Evolutionary conservation across 768 basidiomycete species (phyloP).

Genomic region (Boletus fagicola): DNA sequence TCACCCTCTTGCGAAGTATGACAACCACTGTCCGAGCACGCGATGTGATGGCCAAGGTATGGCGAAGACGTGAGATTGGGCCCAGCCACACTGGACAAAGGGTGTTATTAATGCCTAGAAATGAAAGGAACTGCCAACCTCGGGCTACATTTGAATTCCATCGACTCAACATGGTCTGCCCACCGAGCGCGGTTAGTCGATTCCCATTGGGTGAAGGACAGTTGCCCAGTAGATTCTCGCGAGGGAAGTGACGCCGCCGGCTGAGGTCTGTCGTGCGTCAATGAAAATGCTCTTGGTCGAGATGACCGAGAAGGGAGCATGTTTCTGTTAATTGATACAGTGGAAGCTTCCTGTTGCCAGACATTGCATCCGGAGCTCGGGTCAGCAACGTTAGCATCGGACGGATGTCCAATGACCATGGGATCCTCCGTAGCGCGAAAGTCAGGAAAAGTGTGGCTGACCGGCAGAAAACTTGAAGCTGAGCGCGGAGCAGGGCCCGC

Average conservation of each 20-base stretch:
- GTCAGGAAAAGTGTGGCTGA: slow-evolving; percentile 17
- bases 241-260: slow-evolving; percentile 18
- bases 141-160: slow-evolving; percentile 9
- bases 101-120: slow-evolving; percentile 4
- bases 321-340: slow-evolving; percentile 2
- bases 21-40: slow-evolving; percentile 20
- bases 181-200: slow-evolving; percentile 23
- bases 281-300: slow-evolving; percentile 31
- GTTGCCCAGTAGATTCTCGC: slow-evolving; percentile 29
- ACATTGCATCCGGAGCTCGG: slow-evolving; percentile 1
- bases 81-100: slow-evolving; percentile 11
- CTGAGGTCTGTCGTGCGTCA: slow-evolving; percentile 28
- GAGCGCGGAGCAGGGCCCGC: slow-evolving; percentile 7
- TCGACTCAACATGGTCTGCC: slow-evolving; percentile 14
- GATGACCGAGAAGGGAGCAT: slow-evolving; percentile 8
- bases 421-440: slow-evolving; percentile 5
- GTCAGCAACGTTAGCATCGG: background rate
- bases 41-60: slow-evolving; percentile 9
- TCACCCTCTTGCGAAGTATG: slow-evolving; percentile 21
- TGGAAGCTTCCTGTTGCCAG: slow-evolving; percentile 16
- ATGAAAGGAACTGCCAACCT: slow-evolving; percentile 14
- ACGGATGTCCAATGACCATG: background rate
- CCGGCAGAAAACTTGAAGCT: slow-evolving; percentile 15
- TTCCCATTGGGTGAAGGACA: slow-evolving; percentile 31
- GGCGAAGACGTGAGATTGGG: slow-evolving; percentile 13